Evolutionary conservation across 169 alveolate genomes (phyloP).

Genomic region (Haemoproteus tartakovskyi): DNA sequence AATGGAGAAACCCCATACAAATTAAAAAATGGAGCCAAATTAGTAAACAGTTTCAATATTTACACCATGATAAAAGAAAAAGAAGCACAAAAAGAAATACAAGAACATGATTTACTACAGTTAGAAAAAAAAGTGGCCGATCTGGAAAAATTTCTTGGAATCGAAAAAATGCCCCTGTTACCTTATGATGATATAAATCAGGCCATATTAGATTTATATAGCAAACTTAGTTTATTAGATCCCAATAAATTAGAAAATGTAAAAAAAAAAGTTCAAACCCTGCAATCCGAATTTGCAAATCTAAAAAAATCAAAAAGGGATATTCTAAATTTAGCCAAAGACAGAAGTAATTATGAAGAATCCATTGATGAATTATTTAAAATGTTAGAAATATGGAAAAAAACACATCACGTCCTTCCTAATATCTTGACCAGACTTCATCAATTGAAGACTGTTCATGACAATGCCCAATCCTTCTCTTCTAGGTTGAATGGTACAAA

Average conservation of each 20-base stretch:
- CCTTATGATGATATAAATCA: conserved; percentile 72
- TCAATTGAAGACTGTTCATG: conserved; percentile 42
- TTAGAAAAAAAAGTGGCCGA: conserved; percentile 67
- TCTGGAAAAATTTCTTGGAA: conserved; percentile 67
- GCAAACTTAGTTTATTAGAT: conserved; percentile 68
- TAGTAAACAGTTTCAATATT: conserved; percentile 1
- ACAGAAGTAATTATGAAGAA: conserved; percentile 60
- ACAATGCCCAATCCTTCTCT: conserved; percentile 55
- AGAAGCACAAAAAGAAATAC: conserved; percentile 52
- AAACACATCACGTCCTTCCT: conserved; percentile 61
- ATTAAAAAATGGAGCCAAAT: not conserved
- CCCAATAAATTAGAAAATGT: conserved; percentile 69
- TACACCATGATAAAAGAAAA: conserved; percentile 17
- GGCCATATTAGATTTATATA: conserved; percentile 68
- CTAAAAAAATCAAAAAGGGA: conserved; percentile 54
- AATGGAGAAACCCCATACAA: not conserved
- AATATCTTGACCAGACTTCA: conserved; percentile 39
- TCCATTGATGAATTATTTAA: conserved; percentile 60
- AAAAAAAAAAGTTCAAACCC: conserved; percentile 68
- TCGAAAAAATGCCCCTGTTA: conserved; percentile 68
- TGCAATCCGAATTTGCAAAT: conserved; percentile 54
- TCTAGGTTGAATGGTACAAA: conserved; percentile 50
- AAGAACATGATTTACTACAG: conserved; percentile 54
- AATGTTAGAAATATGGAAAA: conserved; percentile 55
- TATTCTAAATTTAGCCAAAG: conserved; percentile 39